phyloP scores from a whole-genome alignment of 2,329 filamentous ascomycete genomes.

The Neonectria faginata region DNA sequence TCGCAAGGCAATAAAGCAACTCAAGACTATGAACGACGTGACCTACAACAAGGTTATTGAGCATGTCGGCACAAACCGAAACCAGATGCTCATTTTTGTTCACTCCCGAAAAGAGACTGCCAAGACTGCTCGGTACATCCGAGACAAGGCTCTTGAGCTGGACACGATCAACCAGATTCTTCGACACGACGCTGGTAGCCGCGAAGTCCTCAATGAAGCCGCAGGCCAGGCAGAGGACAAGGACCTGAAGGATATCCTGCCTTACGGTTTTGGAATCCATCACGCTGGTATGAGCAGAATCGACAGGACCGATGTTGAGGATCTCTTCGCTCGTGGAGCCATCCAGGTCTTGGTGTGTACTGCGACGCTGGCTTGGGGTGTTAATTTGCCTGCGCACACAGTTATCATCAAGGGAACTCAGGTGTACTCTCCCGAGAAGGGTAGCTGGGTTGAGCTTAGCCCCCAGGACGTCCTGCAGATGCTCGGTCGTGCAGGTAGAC shows the following conservation, averaged over 20 bases:
- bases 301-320: conserved; percentile 96
- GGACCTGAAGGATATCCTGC: conserved; percentile 92
- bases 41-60: conserved; percentile 98
- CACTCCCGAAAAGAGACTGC: conserved; percentile 98
- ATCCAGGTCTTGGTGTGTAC: conserved; percentile 98
- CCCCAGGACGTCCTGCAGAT: conserved; percentile 98
- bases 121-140: conserved; percentile 95
- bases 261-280: conserved; percentile 98
- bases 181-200: conserved; percentile 89
- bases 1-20: conserved; percentile 97
- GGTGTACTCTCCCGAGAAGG: conserved; percentile 97
- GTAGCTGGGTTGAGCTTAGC: conserved; percentile 97
- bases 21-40: conserved; percentile 99
- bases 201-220: conserved; percentile 88
- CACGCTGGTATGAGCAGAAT: conserved; percentile 96
- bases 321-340: conserved; percentile 89
- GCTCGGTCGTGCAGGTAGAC: conserved; percentile 95
- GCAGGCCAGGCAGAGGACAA: conserved; percentile 84
- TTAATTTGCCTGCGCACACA: conserved; percentile 96
- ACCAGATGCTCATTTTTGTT: conserved; percentile 99
- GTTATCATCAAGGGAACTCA: conserved; percentile 99
- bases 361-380: conserved; percentile 98
- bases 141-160: conserved; percentile 95
- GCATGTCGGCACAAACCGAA: conserved; percentile 90
- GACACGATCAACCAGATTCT: conserved; percentile 98